Evolutionary conservation across 2,329 filamentous ascomycete genomes (phyloP), one percentile per base, ranked within the genome.

Genomic region (Monilinia fructicola): DNA sequence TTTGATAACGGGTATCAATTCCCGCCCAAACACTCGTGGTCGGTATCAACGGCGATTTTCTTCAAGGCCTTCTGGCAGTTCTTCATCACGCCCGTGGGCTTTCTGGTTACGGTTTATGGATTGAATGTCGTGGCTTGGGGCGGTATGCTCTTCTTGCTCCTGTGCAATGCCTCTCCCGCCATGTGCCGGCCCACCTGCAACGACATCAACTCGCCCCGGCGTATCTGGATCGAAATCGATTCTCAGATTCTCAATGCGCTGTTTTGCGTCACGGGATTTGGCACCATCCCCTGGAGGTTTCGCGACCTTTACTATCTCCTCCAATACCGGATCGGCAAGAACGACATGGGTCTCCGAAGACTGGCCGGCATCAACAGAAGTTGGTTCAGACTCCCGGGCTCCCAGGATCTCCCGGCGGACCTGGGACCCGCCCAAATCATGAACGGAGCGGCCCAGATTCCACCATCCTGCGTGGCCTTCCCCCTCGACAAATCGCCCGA

Each of bases 91-190:
- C 90, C 90, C 0, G 78, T 90, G 65, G 92, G 92, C 3, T 92
- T 95, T 75, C 80, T 91, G 64, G 85, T 94, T 52, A 90, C 88
- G 2, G 77, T 96, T 7, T 96, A 96, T 77, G 87, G 89, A 16
- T 83, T 95, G 67, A 93, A 94, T 70, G 85, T 96, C 26, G 86
- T 96, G 12, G 93, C 90, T 0, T 96, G 92, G 92, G 92, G 92
- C 62, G 92, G 90, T 67, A 96, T 96, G 92, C 83, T 96, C 44
- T 96, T 96, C 78, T 81, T 96, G 23, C 81, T 97, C 2, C 85
- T 96, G 35, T 90, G 88, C 80, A 91, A 92, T 73, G 91, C 84
- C 66, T 81, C 86, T 2, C 88, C 89, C 9, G 86, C 86, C 68
- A 92, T 92, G 90, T 92, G 91, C 80, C 79, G 82, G 71, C 88